Evolutionary conservation across 2,329 filamentous ascomycete species (phyloP).

Genomic region (Pestalotiopsis sp.): DNA sequence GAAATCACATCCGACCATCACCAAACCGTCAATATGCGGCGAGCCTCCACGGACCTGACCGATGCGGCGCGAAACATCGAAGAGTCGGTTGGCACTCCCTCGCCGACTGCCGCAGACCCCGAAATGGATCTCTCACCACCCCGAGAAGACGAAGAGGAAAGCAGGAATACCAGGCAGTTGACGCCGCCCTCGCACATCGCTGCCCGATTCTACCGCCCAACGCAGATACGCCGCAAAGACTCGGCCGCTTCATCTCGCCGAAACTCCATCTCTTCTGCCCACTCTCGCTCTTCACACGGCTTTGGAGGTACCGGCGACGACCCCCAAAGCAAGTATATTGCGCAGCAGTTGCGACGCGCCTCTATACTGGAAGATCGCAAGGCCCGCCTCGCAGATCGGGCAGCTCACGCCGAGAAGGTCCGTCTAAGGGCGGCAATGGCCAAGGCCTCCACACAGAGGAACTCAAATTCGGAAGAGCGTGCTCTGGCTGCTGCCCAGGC

Average conservation of each 20-base stretch:
- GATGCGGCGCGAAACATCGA: slow-evolving; percentile 44
- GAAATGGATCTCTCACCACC: slow-evolving; percentile 32
- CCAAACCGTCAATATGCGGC: slow-evolving; percentile 40
- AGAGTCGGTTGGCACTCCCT: slow-evolving; percentile 34
- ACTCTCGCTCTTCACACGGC: slow-evolving; percentile 69
- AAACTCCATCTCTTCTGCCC: slow-evolving; percentile 77
- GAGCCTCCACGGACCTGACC: slow-evolving; percentile 41
- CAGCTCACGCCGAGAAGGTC: slow-evolving; percentile 83
- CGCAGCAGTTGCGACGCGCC: slow-evolving; percentile 77
- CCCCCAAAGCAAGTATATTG: slow-evolving; percentile 77
- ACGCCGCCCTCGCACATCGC: slow-evolving; percentile 77
- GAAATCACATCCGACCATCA: background rate
- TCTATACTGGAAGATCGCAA: slow-evolving; percentile 82
- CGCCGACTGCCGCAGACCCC: slow-evolving; percentile 29
- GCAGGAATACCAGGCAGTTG: slow-evolving; percentile 42
- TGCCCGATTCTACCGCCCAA: slow-evolving; percentile 74
- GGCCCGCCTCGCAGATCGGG: slow-evolving; percentile 76
- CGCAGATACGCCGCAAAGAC: slow-evolving; percentile 69
- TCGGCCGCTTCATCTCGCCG: slow-evolving; percentile 79
- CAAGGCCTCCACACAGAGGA: slow-evolving; percentile 68
- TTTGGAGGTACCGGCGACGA: slow-evolving; percentile 49
- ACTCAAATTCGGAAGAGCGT: slow-evolving; percentile 71
- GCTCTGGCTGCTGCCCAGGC: slow-evolving; percentile 78
- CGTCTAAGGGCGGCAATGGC: slow-evolving; percentile 74
- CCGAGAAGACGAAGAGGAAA: slow-evolving; percentile 38